Evolutionary conservation across 2,329 filamentous ascomycete genomes (phyloP).

Genomic region (Neocatenulostroma microsporum): DNA sequence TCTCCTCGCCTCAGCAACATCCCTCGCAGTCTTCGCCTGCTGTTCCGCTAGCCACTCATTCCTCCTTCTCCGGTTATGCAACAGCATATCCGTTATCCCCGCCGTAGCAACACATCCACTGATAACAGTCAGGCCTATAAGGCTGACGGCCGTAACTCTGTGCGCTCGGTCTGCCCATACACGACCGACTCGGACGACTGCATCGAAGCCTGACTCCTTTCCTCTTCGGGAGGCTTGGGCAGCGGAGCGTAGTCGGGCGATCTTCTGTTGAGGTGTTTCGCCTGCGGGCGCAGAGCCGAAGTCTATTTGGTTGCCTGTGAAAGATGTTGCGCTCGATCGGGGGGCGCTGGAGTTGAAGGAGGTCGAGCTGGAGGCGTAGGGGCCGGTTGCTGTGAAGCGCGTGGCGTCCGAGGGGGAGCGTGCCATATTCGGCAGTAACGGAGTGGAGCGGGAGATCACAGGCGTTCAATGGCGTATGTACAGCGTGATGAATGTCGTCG

Average conservation of each 20-base stretch:
- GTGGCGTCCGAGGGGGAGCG: constrained; percentile 73
- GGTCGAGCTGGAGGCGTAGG: constrained; percentile 61
- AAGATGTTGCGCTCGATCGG: constrained; percentile 16
- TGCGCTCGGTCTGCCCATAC: constrained; percentile 55
- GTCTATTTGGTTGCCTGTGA: constrained; percentile 20
- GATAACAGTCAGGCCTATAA: constrained; percentile 56
- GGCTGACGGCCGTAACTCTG: constrained; percentile 50
- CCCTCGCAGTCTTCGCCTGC: constrained; percentile 37
- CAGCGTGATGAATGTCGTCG: background rate
- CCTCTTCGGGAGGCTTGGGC: constrained; percentile 40
- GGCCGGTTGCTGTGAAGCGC: constrained; percentile 63
- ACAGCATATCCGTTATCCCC: constrained; percentile 57
- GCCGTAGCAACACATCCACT: constrained; percentile 55
- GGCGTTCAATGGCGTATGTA: too few species aligned
- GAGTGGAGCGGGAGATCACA: too few species aligned
- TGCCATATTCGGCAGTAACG: constrained; percentile 37
- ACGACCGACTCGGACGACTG: constrained; percentile 45
- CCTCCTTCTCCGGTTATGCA: constrained; percentile 59
- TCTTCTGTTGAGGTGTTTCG: constrained; percentile 49
- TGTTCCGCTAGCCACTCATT: constrained; percentile 53
- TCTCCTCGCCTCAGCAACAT: constrained; percentile 37
- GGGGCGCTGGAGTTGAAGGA: constrained; percentile 31
- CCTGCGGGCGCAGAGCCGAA: constrained; percentile 32
- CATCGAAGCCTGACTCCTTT: constrained; percentile 49
- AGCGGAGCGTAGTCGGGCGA: constrained; percentile 44